phyloP scores from a whole-genome alignment of 192 early-diverging fungal genomes.

The Coemansia sp. region DNA sequence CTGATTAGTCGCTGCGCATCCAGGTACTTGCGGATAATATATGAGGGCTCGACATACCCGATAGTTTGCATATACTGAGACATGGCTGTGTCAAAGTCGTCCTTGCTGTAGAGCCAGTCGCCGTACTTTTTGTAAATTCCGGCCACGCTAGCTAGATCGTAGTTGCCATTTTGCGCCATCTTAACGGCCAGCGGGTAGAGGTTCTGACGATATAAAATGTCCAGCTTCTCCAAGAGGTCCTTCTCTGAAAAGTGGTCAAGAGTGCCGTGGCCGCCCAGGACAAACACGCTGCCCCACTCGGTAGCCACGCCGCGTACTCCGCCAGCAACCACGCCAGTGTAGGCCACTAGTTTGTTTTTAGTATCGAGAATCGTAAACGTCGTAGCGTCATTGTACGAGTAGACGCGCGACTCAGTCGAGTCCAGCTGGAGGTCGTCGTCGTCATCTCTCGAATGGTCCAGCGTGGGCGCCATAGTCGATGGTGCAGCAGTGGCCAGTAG shows the following conservation, averaged over 20 bases:
- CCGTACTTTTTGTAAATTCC: conserved; percentile 95
- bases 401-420: conserved; percentile 35
- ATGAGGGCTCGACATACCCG: conserved; percentile 91
- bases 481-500: conserved; percentile 37
- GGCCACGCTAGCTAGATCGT: conserved; percentile 80
- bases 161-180: conserved; percentile 79
- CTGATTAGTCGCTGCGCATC: conserved; percentile 94
- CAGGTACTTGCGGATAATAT: conserved; percentile 95
- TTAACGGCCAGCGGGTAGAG: conserved; percentile 89
- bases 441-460: conserved; percentile 35
- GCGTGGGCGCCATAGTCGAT: conserved; percentile 26
- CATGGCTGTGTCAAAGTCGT: conserved; percentile 91
- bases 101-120: conserved; percentile 91
- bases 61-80: conserved; percentile 91
- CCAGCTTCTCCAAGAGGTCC: conserved; percentile 84
- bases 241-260: conserved; percentile 79
- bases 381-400: conserved; percentile 54
- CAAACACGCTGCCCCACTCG: conserved; percentile 92
- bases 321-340: conserved; percentile 73
- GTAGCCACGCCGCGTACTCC: conserved; percentile 72
- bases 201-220: conserved; percentile 88
- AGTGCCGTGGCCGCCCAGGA: conserved; percentile 64
- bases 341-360: conserved; percentile 91
- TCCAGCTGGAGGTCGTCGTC: conserved; percentile 64
- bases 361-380: conserved; percentile 82